Base-by-base conservation (phyloP, 1,284 basidiomycete species). In the Rhodotorula sp. region DNA sequence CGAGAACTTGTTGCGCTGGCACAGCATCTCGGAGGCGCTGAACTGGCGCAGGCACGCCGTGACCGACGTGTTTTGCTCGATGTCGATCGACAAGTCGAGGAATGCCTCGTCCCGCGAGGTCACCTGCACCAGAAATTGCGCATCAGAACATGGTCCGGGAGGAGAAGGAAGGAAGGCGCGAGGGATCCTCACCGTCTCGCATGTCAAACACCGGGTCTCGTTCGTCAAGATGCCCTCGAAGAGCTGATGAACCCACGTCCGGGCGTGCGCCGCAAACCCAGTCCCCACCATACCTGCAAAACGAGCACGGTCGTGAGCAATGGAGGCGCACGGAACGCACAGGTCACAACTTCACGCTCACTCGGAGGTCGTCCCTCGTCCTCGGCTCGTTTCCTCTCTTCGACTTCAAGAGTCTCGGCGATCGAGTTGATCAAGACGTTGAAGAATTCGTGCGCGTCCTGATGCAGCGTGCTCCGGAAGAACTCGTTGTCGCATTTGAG, bases 1-100 rank as follows among this genome's bases (percentile, higher is more conserved):
- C 82, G 94, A 97, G 82, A 98, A 99, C 83, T 98, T 99, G 86
- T 99, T 98, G 81, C 89, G 91, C 80, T 95, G 92, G 78, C 93
- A 95, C 26, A 99, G 87, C 94, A 97, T 99, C 83, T 99, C 97
- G 80, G 91, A 93, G 54, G 94, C 93, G 78, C 93, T 96, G 81
- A 99, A 99, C 80, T 96, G 92, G 60, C 93, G 87, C 65, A 99
- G 86, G 81, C 96, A 98, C 10, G 94, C 91, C 0, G 95, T 96
- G 64, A 99, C 89, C 73, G 92, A 96, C 5, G 93, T 91, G 82
- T 98, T 96, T 82, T 96, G 92, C 80, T 97, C 93, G 76, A 99
- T 98, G 81, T 99, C 96, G 81, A 99, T 94, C 14, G 94, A 97
- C 34, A 99, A 85, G 83, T 99, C 97, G 66, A 99, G 86, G 83